Evolutionary conservation across 2,329 filamentous ascomycete species (phyloP), one percentile per base, ranked within the genome.

Genomic region (Ophiognomonia clavigignenti-juglandacearum): DNA sequence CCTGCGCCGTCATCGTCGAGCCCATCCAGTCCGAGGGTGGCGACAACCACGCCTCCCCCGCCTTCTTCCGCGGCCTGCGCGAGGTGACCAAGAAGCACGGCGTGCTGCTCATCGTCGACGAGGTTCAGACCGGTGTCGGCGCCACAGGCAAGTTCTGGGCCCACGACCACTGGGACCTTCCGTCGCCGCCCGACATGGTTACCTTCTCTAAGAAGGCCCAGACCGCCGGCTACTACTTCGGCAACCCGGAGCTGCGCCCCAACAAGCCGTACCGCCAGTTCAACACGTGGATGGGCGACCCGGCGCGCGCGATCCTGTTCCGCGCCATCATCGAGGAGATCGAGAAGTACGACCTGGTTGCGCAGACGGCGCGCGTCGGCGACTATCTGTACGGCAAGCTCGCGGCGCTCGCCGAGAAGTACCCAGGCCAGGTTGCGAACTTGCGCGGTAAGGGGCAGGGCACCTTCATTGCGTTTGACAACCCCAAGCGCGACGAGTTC

Each of bases 241-340:
- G 85, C 52, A 85, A 93, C 75, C 78, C 81, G 9, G 82, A 80
- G 35, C 77, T 96, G 57, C 78, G 87, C 11, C 90, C 90, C 53
- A 95, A 95, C 75, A 91, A 91, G 77, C 86, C 91, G 6, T 96
- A 95, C 75, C 84, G 90, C 53, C 90, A 96, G 70, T 96, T 96
- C 78, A 96, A 96, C 77, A 96, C 89, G 40, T 96, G 90, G 90
- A 95, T 96, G 85, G 90, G 90, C 59, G 90, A 96, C 70, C 90
- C 90, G 14, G 84, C 86, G 13, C 83, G 88, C 51, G 88, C 86
- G 14, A 72, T 96, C 51, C 77, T 96, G 56, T 95, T 95, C 83
- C 82, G 86, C 54, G 85, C 82, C 60, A 95, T 96, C 69, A 80
- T 92, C 62, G 70, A 86, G 49, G 89, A 96, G 71, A 83, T 95